These are phyloP conservation scores for Trichoderma virens DNA, from an alignment of 495 filamentous ascomycete species.

Conservation along the genomic window DNA sequence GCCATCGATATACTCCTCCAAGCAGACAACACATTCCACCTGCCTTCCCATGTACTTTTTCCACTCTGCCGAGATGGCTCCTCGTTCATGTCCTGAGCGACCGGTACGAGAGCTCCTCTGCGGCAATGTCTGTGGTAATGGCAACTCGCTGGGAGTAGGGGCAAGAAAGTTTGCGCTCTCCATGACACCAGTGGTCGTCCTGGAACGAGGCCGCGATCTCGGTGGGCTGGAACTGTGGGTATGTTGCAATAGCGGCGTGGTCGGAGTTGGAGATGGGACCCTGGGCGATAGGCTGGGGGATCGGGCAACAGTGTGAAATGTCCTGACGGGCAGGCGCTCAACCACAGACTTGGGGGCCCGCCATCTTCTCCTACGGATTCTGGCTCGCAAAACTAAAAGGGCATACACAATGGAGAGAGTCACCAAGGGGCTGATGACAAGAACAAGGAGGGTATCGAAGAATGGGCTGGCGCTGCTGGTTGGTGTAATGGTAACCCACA, in stretches of 20 bases:
- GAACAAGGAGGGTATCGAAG: conserved; percentile 88
- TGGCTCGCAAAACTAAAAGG: conserved; percentile 76
- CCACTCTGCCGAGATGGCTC: conserved; percentile 49
- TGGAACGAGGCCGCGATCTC: conserved; percentile 48
- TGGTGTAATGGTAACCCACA: conserved; percentile 93
- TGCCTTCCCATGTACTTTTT: conserved; percentile 81
- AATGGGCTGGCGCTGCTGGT: conserved; percentile 88
- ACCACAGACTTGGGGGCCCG: conserved; percentile 94
- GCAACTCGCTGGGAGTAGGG: conserved; percentile 28
- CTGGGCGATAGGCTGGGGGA: conserved; percentile 52
- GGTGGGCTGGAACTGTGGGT: conserved; percentile 40
- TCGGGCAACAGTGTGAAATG: conserved; percentile 75
- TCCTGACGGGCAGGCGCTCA: conserved; percentile 87
- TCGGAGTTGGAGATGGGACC: conserved; percentile 53
- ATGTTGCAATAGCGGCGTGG: conserved; percentile 68
- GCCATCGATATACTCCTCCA: conserved; percentile 95
- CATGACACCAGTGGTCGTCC: conserved; percentile 53
- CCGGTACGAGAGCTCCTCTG: conserved; percentile 16
- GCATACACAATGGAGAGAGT: conserved; percentile 91
- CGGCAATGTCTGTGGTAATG: conserved; percentile 19
- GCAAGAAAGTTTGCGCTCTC: conserved; percentile 32
- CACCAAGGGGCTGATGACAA: conserved; percentile 86
- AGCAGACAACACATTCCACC: conserved; percentile 92
- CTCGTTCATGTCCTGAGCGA: conserved; percentile 44
- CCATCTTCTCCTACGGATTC: conserved; percentile 86